Conservation (phyloP, 2,329 filamentous ascomycete genomes). For the Orbilia blumenaviensis region DNA sequence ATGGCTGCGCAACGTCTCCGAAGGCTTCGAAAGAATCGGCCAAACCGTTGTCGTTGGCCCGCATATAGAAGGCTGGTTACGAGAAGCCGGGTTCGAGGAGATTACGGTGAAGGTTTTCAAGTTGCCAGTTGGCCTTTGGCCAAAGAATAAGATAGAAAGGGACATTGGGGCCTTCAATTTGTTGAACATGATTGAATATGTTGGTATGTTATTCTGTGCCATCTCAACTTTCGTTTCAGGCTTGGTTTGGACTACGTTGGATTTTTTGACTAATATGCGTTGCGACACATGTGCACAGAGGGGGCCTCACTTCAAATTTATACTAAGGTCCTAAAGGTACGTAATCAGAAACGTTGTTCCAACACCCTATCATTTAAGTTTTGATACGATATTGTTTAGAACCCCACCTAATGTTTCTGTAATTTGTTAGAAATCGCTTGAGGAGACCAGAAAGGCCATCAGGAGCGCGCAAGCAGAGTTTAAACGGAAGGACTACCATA, state of each 20-base stretch:
- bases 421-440: conserved; percentile 42
- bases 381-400: not conserved
- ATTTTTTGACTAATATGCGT: conserved; percentile 40
- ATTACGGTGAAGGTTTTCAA: conserved; percentile 66
- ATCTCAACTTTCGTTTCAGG: not conserved
- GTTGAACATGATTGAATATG: conserved; percentile 56
- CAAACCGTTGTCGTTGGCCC: conserved; percentile 37
- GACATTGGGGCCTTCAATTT: conserved; percentile 57
- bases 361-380: not conserved
- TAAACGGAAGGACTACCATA: conserved; percentile 49
- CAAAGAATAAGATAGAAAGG: conserved; percentile 60
- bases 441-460: conserved; percentile 30
- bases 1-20: conserved; percentile 50
- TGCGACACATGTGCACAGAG: conserved; percentile 23
- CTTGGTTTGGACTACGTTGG: conserved; percentile 16
- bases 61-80: conserved; percentile 53
- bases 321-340: conserved; percentile 47
- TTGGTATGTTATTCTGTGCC: conserved; percentile 49
- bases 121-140: conserved; percentile 68
- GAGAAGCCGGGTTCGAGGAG: conserved; percentile 66
- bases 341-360: not conserved
- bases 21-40: conserved; percentile 48
- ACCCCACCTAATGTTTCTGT: not conserved
- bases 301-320: conserved; percentile 50
- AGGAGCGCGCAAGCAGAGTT: conserved; percentile 41